A percentile compares a stretch with the other conserved stretches of the same genome.
Evolutionary conservation across 139 green algal genomes (phyloP).

Genomic region (Micromonas pusilla): DNA sequence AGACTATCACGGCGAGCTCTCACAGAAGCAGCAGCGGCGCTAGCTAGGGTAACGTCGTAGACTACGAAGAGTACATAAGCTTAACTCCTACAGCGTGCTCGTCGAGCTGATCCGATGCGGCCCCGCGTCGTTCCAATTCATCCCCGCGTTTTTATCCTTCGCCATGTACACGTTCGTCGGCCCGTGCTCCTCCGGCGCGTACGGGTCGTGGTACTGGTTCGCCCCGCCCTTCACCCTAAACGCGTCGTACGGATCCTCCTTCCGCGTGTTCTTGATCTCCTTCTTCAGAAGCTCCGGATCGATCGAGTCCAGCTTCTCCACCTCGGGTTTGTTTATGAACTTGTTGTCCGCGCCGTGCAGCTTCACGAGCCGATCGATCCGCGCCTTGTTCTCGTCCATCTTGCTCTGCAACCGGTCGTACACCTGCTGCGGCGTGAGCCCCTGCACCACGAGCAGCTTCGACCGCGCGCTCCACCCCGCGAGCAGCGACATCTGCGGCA

Average conservation of each 20-base stretch:
- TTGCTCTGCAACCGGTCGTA: background rate
- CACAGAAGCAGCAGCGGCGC: too few relatives aligned
- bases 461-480: background rate
- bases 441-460: background rate
- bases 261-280: background rate
- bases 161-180: background rate
- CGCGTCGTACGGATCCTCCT: background rate
- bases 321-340: background rate
- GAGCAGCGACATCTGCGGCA: conserved; percentile 16
- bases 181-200: background rate
- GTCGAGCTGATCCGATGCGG: too few relatives aligned
- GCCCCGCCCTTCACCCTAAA: background rate
- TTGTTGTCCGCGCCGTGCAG: background rate
- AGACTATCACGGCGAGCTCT: too few relatives aligned
- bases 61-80: too few relatives aligned
- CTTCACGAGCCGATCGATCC: background rate
- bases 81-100: too few relatives aligned
- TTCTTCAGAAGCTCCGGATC: background rate
- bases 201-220: background rate
- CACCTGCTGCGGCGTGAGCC: background rate
- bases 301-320: background rate
- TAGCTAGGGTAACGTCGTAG: too few relatives aligned
- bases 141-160: background rate
- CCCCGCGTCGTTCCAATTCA: background rate
- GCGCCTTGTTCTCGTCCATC: background rate